Percentiles rank a stretch among this genome's conserved stretches.
Conservation (phyloP, 2,329 filamentous ascomycete species). For the Colletotrichum viniferum region DNA sequence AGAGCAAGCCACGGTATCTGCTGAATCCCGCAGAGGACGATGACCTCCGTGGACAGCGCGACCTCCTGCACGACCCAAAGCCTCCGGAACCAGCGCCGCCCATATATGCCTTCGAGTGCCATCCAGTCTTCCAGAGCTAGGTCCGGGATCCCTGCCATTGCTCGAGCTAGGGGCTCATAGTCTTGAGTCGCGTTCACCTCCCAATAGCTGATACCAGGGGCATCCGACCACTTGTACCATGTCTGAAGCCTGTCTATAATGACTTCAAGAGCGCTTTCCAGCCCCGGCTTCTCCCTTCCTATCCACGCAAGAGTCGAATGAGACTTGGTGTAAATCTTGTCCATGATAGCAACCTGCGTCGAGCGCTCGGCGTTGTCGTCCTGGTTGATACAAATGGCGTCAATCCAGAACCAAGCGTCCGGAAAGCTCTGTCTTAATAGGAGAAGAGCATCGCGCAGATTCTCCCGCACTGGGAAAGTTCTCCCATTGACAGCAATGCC, state of each 20-base stretch:
- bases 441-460: background rate
- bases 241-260: background rate
- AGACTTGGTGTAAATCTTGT: background rate
- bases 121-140: background rate
- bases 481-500: background rate
- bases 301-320: background rate
- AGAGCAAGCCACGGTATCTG: background rate
- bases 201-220: background rate
- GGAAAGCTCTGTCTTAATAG: background rate
- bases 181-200: background rate
- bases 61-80: background rate
- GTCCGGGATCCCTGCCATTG: background rate
- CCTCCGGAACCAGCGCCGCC: background rate
- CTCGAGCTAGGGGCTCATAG: background rate
- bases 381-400: background rate
- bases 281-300: background rate
- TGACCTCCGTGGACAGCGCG: background rate
- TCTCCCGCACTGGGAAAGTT: background rate
- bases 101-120: background rate
- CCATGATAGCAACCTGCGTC: slow-evolving; percentile 6
- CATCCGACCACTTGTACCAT: background rate
- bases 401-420: background rate
- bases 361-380: background rate
- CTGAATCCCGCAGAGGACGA: background rate
- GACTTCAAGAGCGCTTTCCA: background rate